Conservation (phyloP, 1,284 basidiomycete genomes). For the Entoloma clypeatum region DNA sequence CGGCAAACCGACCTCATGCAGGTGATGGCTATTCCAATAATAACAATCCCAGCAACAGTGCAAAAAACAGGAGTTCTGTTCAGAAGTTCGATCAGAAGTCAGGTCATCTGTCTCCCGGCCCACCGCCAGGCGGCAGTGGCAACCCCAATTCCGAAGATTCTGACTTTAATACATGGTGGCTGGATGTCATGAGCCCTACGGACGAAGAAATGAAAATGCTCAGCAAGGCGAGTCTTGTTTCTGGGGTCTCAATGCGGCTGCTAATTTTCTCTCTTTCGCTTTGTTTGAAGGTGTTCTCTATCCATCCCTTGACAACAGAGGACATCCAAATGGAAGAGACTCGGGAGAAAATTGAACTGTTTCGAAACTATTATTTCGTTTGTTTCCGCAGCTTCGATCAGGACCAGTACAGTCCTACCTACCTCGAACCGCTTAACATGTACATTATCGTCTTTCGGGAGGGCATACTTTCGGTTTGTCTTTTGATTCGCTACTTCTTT, state of each 20-base stretch:
- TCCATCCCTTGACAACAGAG: constrained; percentile 98
- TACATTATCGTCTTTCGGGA: constrained; percentile 99
- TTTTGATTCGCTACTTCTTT: not conserved
- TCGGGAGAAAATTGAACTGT: constrained; percentile 99
- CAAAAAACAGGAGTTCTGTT: constrained; percentile 3
- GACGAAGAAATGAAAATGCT: constrained; percentile 99
- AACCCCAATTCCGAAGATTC: constrained; percentile 36
- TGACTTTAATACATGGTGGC: constrained; percentile 93
- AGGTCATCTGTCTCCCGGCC: not conserved
- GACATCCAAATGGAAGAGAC: constrained; percentile 99
- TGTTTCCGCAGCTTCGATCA: constrained; percentile 99
- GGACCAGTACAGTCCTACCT: constrained; percentile 95
- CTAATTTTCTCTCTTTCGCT: constrained; percentile 5
- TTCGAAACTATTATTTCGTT: constrained; percentile 98
- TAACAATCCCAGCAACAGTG: no score
- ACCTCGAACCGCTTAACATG: constrained; percentile 99
- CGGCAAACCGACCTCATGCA: no score
- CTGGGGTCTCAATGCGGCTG: not conserved
- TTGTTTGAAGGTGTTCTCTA: constrained; percentile 77
- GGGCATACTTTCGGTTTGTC: constrained; percentile 86
- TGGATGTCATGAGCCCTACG: constrained; percentile 92
- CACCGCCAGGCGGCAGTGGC: not conserved
- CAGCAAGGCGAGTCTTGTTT: constrained; percentile 70
- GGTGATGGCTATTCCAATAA: constrained; percentile 8
- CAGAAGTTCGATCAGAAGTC: constrained; percentile 9